These are phyloP conservation scores for Candida golubevii DNA, from an alignment of 805 yeast genomes.

Conservation along the genomic window DNA sequence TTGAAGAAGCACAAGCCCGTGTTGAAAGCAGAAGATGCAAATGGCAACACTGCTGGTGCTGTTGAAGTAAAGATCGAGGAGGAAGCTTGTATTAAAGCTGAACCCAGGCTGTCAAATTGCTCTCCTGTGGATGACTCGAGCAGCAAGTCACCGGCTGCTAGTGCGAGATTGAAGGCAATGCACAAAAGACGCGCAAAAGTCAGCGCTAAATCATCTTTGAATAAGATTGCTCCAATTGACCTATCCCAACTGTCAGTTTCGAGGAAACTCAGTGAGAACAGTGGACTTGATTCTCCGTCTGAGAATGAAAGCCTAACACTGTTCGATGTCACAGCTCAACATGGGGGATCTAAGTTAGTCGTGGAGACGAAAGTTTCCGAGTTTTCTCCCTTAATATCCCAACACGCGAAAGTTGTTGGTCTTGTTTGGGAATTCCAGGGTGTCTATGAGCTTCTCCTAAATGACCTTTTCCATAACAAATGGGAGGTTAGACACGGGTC, in stretches of 20 bases:
- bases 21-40: slow-evolving; percentile 20
- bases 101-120: slow-evolving; percentile 1
- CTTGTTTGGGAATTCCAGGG: slow-evolving; percentile 94
- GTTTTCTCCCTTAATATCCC: slow-evolving; percentile 62
- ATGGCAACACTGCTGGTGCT: neutral
- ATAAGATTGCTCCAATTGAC: slow-evolving; percentile 52
- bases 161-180: slow-evolving; percentile 87
- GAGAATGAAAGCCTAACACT: slow-evolving; percentile 25
- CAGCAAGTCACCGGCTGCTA: slow-evolving; percentile 33
- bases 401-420: slow-evolving; percentile 67
- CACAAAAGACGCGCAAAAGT: slow-evolving; percentile 87
- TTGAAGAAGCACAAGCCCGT: slow-evolving; percentile 48
- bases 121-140: slow-evolving; percentile 17
- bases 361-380: slow-evolving; percentile 72
- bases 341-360: slow-evolving; percentile 76
- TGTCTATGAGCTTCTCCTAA: slow-evolving; percentile 72
- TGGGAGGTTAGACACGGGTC: slow-evolving; percentile 99
- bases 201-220: slow-evolving; percentile 49
- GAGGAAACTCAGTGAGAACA: slow-evolving; percentile 44
- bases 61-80: slow-evolving; percentile 6
- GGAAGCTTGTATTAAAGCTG: neutral
- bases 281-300: slow-evolving; percentile 21
- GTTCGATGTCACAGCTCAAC: slow-evolving; percentile 69
- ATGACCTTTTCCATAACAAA: slow-evolving; percentile 73
- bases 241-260: slow-evolving; percentile 69